These are phyloP conservation scores for Crithidia sp. DNA, from an alignment of 208 protist species.

Conservation along the genomic window DNA sequence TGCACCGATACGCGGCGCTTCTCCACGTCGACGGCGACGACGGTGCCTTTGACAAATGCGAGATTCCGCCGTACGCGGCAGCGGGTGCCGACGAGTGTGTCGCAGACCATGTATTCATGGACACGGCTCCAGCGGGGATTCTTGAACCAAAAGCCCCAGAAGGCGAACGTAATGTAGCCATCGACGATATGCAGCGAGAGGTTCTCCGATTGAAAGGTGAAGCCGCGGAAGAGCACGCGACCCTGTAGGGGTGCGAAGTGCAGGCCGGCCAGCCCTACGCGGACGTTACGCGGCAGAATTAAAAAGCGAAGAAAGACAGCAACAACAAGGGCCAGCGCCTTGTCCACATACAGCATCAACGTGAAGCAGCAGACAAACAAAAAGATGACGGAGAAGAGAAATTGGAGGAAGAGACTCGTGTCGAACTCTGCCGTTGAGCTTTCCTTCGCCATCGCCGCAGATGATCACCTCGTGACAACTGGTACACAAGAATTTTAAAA, in stretches of 20 bases:
- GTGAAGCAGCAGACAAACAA: constrained; percentile 64
- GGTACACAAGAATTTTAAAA: background rate
- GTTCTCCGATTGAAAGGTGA: constrained; percentile 84
- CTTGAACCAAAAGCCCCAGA: constrained; percentile 72
- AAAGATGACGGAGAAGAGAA: constrained; percentile 76
- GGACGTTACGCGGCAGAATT: constrained; percentile 64
- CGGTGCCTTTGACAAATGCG: constrained; percentile 64
- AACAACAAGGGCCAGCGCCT: constrained; percentile 43
- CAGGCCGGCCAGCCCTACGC: constrained; percentile 56
- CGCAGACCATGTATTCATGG: constrained; percentile 77
- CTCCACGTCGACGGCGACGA: constrained; percentile 64
- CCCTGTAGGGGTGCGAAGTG: constrained; percentile 66
- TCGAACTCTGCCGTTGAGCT: constrained; percentile 36
- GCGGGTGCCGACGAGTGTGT: constrained; percentile 67
- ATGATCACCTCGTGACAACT: background rate
- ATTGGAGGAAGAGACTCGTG: constrained; percentile 58
- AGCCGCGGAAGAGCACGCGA: constrained; percentile 75
- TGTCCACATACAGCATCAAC: constrained; percentile 74
- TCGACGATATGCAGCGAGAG: constrained; percentile 83
- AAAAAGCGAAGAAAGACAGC: constrained; percentile 65
- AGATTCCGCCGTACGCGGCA: constrained; percentile 67
- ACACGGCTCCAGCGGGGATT: constrained; percentile 64
- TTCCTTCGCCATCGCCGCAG: background rate
- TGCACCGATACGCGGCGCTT: constrained; percentile 70
- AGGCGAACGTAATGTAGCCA: constrained; percentile 80